Evolutionary conservation across 331 rosid species (phyloP).

Genomic region (Rosa hybrid): DNA sequence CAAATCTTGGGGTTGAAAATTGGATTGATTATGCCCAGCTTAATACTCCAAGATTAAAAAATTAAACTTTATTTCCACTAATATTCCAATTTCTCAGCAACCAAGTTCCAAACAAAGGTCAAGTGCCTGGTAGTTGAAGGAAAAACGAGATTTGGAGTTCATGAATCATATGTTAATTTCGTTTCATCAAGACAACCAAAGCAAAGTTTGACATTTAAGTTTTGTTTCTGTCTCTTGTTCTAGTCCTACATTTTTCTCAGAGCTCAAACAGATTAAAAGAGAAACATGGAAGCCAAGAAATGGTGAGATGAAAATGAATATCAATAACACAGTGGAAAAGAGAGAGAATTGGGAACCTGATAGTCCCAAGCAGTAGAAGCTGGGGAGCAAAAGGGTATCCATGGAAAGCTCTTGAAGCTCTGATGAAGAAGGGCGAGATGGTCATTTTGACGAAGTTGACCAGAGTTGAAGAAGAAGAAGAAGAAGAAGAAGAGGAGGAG

Average conservation of each 20-base stretch:
- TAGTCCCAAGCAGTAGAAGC: constrained; percentile 62
- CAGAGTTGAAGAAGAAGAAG: background rate
- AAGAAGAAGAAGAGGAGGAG: background rate
- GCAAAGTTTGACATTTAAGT: background rate
- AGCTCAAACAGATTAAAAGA: background rate
- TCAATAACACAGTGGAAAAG: background rate
- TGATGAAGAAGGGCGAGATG: constrained; percentile 54
- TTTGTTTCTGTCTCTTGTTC: background rate
- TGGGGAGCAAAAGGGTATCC: constrained; percentile 45
- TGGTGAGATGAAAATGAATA: background rate
- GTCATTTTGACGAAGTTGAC: constrained; percentile 39
- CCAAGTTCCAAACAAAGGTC: background rate
- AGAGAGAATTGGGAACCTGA: constrained; percentile 54
- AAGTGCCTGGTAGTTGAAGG: background rate
- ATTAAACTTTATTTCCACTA: background rate
- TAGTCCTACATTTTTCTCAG: background rate
- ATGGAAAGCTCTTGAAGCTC: constrained; percentile 52
- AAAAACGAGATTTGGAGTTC: background rate
- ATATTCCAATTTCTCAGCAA: background rate
- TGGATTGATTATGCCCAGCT: background rate
- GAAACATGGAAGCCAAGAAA: background rate
- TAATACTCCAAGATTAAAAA: background rate
- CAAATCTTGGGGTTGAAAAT: background rate
- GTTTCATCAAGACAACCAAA: background rate
- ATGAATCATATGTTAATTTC: background rate